Base-by-base conservation (phyloP, 176 grass and related monocot genomes). In the Triticum timopheevii region DNA sequence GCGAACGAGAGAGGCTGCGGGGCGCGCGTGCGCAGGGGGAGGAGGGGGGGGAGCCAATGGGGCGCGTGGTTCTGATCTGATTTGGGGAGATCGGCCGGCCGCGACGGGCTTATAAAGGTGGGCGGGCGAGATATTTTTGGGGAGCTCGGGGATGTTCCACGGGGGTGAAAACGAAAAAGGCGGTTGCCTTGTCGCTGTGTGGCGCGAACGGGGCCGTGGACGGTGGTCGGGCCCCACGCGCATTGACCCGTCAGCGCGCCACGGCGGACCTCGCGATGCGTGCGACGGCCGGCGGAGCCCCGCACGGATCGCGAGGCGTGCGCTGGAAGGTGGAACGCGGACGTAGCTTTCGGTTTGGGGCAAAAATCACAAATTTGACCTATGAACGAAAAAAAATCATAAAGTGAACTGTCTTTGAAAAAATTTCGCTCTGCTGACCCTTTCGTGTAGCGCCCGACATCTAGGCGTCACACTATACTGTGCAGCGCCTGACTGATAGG, bases 201-300 rank as follows among this genome's bases (percentile, higher is more conserved):
- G 93, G 85, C 89, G 39, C 6, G 61, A 85, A 90, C 42, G 67
- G 67, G 88, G 42, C 68, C 82, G 77, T 83, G 87, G 88, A 88
- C 80, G 88, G 88, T 86, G 71, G 1, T 2, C 8, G 86, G 90
- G 91, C 10, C 91, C 93, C 93, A 93, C 83, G 75, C 79, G 79
- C 68, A 78, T 89, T 80, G 88, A 86, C 85, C 89, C 63, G 24
- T 59, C n/a, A 0, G 23, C 47, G 65, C 28, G 87, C 9, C 77
- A 87, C 88, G 61, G 6, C 15, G 58, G 76, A 76, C 62, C 56
- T 33, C 47, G 6, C 45, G 90, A 92, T 90, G 1, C 82, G 90
- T 83, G 87, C 65, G 16, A 23, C 56, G 40, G 58, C 73, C 17
- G 39, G 2, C 11, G 9, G 1, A 6, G 8, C 10, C 12, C 0